Conservation (phyloP, 768 basidiomycete species). For the Thelephora aurantiotincta region DNA sequence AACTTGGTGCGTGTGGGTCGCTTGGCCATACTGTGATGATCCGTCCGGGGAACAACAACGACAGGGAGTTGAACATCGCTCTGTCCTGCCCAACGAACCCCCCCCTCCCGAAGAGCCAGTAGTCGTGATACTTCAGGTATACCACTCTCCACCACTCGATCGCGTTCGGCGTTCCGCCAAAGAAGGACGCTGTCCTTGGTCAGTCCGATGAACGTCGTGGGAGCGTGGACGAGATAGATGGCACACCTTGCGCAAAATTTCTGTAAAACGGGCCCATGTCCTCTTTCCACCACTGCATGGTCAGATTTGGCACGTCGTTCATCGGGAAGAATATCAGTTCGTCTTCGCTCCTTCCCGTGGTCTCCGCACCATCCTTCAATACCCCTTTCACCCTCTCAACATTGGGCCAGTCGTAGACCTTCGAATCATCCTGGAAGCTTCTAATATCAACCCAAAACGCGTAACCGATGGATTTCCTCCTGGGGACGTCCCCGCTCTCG, state of each 20-base stretch:
- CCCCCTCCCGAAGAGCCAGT: conserved; percentile 8
- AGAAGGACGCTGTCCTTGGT: conserved; percentile 11
- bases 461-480: not conserved
- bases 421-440: conserved; percentile 10
- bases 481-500: not conserved
- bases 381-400: conserved; percentile 8
- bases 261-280: conserved; percentile 8
- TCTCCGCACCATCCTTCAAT: conserved; percentile 7
- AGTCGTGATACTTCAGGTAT: conserved; percentile 13
- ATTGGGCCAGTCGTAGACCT: conserved; percentile 12
- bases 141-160: conserved; percentile 11
- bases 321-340: conserved; percentile 14
- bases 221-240: not conserved
- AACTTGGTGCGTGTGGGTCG: conserved; percentile 8
- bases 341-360: conserved; percentile 7
- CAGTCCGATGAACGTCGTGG: no score
- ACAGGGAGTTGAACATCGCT: conserved; percentile 12
- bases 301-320: conserved; percentile 7
- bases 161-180: conserved; percentile 12
- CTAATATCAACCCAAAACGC: conserved; percentile 16
- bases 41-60: conserved; percentile 12
- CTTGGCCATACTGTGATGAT: conserved; percentile 13
- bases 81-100: conserved; percentile 15
- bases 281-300: conserved; percentile 10
- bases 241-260: not conserved